Conservation (phyloP, 139 green algal species). For the Dunaliella primolecta region DNA sequence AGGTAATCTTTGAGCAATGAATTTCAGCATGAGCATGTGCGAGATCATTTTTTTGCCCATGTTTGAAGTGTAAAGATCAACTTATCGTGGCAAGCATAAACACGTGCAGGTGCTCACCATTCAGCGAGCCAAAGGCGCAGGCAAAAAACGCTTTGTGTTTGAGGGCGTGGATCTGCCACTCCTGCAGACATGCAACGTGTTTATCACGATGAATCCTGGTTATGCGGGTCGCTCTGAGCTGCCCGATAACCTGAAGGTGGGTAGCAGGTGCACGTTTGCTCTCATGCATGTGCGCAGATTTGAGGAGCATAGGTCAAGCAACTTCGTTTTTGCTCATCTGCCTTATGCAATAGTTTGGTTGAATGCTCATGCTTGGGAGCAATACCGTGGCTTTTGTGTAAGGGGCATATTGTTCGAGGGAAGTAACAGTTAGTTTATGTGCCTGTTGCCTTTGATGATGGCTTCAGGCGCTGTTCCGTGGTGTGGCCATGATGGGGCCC, state of each 20-base stretch:
- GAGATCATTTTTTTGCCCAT: too few relatives aligned
- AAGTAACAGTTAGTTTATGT: too few relatives aligned
- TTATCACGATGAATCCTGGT: slow-evolving; percentile 84
- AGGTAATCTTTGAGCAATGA: too few relatives aligned
- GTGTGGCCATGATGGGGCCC: slow-evolving; percentile 40
- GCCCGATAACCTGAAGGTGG: slow-evolving; percentile 77
- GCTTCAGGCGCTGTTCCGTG: slow-evolving; percentile 49
- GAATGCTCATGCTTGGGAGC: too few relatives aligned
- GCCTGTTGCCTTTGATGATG: too few relatives aligned
- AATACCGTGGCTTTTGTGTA: too few relatives aligned
- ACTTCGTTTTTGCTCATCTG: background rate
- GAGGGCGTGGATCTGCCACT: slow-evolving; percentile 68
- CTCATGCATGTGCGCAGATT: too few relatives aligned
- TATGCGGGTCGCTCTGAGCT: slow-evolving; percentile 77
- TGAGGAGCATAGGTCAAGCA: background rate
- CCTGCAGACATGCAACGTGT: slow-evolving; percentile 68
- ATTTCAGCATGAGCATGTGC: too few relatives aligned
- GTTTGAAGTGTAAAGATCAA: too few relatives aligned
- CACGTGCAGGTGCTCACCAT: slow-evolving; percentile 72
- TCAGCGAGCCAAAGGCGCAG: slow-evolving; percentile 65
- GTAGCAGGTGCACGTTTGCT: background rate
- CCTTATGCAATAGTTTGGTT: too few relatives aligned
- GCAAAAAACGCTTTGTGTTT: slow-evolving; percentile 69
- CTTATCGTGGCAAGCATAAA: too few relatives aligned
- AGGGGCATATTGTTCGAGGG: too few relatives aligned